These are phyloP conservation scores for Erysimum cheiranthoides DNA, from an alignment of 345 rosid species.

Conservation along the genomic window DNA sequence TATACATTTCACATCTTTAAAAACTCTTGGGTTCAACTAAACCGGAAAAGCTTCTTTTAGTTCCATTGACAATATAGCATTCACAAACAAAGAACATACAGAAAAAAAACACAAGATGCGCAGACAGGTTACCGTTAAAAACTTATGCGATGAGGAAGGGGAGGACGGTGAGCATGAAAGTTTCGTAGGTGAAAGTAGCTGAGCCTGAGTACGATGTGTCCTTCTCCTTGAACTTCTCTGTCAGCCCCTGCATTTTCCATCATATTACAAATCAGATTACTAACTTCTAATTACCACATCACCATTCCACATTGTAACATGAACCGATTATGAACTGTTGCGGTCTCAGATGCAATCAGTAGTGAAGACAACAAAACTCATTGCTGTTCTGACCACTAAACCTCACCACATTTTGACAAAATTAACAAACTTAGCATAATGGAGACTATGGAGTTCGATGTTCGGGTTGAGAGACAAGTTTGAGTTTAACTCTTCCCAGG, in stretches of 20 bases:
- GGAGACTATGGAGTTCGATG: not conserved
- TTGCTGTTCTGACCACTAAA: conserved; percentile 7
- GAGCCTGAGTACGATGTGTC: conserved; percentile 72
- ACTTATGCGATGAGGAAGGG: conserved; percentile 82
- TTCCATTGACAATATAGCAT: conserved; percentile 22
- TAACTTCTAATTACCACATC: not conserved
- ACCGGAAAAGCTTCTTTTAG: conserved; percentile 10
- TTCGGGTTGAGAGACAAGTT: not conserved
- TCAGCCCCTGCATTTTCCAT: conserved; percentile 67
- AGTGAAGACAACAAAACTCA: not conserved
- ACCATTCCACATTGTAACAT: conserved; percentile 25
- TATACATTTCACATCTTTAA: conserved; percentile 27
- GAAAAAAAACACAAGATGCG: conserved; percentile 1
- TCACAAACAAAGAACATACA: conserved; percentile 5
- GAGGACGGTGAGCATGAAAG: conserved; percentile 84
- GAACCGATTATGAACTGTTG: not conserved
- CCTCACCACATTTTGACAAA: conserved; percentile 1
- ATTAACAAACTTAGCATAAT: conserved; percentile 23
- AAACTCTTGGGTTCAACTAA: conserved; percentile 18
- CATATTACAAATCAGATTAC: conserved; percentile 9
- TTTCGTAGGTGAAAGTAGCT: conserved; percentile 78
- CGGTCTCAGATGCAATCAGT: not conserved
- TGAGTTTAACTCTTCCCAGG: not conserved
- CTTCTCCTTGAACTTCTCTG: conserved; percentile 91
- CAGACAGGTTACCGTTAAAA: conserved; percentile 1